Evolutionary conservation across 129 eudicot species (phyloP), one percentile per base, ranked within the genome.

Genomic region (Oenanthe sinensis): DNA sequence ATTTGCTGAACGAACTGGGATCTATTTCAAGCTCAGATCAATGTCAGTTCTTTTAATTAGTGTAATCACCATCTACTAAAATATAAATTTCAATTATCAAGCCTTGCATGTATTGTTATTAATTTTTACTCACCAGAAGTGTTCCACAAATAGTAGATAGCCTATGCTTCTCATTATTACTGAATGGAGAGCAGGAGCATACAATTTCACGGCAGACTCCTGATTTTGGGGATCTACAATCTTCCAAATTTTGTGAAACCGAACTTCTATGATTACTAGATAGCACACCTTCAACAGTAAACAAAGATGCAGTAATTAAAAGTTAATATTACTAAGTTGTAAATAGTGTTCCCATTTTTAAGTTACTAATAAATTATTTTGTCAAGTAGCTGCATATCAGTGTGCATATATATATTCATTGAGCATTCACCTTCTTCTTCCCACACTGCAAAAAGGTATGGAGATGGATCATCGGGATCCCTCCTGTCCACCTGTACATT

Each of bases 371-470:
- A 58, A n/a, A 58, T n/a, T 58, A 58, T 58, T 14, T n/a, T 58
- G 67, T 9, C 67, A 58, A 58, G 67, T 20, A 22, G 24, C 65
- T 55, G 65, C 28, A 62, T 3, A 62, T 22, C 30, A 67, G 42
- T 26, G 9, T 13, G 30, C 48, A 72, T 65, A 12, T n/a, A 72
- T 43, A 72, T 45, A 47, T 42, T 42, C 36, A 72, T 72, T 44
- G 19, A 10, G 8, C 47, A 50, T 14, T 91, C 87, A 58, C 67
- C 67, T 58, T 91, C 97, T 81, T 81, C 45, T 43, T 62, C 49
- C 92, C 93, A 89, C 52, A 89, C 75, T 37, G 86, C 86, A 74
- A 91, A 89, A 78, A 91, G 92, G 79, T 91, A 89, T 5, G 91
- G 93, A 40, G 78, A 40, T 36, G 85, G 86, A 84, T 91, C 94